Evolutionary conservation across 345 rosid genomes (phyloP).

Genomic region (Abelmoschus esculentus): DNA sequence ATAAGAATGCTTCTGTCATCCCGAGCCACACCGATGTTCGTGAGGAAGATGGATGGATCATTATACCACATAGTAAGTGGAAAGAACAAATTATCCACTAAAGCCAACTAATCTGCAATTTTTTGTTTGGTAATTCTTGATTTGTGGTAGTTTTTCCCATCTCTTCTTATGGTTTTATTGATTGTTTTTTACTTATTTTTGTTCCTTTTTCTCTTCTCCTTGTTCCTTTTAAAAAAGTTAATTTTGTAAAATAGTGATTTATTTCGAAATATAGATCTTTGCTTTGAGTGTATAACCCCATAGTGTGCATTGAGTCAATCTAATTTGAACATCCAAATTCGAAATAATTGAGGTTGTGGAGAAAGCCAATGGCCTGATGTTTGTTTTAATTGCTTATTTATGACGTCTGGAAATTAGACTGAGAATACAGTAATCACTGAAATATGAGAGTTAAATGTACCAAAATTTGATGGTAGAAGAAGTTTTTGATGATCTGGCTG

Average conservation of each 20-base stretch:
- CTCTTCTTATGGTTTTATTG: background rate
- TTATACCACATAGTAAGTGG: constrained; percentile 77
- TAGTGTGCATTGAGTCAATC: background rate
- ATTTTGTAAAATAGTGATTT: background rate
- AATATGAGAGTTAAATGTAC: background rate
- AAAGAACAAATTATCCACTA: background rate
- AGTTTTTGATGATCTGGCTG: too few relatives aligned
- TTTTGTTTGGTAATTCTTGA: background rate
- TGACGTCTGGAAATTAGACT: background rate
- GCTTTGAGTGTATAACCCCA: background rate
- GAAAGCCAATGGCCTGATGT: background rate
- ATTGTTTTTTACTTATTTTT: background rate
- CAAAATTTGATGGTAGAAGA: background rate
- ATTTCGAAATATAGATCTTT: background rate
- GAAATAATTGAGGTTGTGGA: background rate
- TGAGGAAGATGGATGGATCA: constrained; percentile 88
- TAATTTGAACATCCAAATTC: background rate
- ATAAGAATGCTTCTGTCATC: constrained; percentile 24
- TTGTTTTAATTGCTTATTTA: background rate
- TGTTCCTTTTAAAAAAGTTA: background rate
- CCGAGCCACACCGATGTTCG: constrained; percentile 69
- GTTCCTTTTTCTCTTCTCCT: background rate
- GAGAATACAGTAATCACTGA: background rate
- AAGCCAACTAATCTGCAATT: background rate
- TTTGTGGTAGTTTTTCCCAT: constrained; percentile 1